Evolutionary conservation across 768 basidiomycete species (phyloP).

Genomic region (Amanita phalloides): DNA sequence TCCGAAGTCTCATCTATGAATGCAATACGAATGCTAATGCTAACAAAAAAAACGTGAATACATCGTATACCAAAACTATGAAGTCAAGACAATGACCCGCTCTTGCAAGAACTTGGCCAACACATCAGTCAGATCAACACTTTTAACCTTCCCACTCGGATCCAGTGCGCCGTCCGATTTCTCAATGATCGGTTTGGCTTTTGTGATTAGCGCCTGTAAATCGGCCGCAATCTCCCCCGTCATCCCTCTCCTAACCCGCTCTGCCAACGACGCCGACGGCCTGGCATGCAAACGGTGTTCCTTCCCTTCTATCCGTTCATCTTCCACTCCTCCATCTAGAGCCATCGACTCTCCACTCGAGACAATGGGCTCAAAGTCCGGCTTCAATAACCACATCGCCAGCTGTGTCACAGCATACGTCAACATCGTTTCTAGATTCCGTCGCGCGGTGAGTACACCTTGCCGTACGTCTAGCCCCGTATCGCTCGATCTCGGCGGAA

Average conservation of each 20-base stretch:
- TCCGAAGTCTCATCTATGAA: background rate
- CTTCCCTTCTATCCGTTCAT: constrained; percentile 10
- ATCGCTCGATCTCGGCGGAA: constrained; percentile 15
- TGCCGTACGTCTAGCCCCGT: constrained; percentile 42
- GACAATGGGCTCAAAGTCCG: constrained; percentile 43
- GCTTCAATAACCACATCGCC: constrained; percentile 67
- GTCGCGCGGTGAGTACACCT: constrained; percentile 44
- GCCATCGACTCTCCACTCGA: constrained; percentile 33
- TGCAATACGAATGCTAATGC: too few species aligned
- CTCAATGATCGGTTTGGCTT: constrained; percentile 50
- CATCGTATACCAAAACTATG: constrained; percentile 6
- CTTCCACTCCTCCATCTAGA: constrained; percentile 14
- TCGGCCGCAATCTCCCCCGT: constrained; percentile 73
- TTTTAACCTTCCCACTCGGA: constrained; percentile 16
- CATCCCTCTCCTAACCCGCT: constrained; percentile 63
- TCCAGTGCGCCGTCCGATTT: constrained; percentile 43
- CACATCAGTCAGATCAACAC: constrained; percentile 48
- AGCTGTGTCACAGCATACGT: constrained; percentile 71
- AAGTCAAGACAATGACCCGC: constrained; percentile 34
- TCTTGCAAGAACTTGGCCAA: constrained; percentile 57
- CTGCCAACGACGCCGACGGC: constrained; percentile 44
- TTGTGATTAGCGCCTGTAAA: constrained; percentile 53
- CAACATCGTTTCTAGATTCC: constrained; percentile 56
- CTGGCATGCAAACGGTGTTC: constrained; percentile 33
- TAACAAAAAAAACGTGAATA: too few species aligned